These are phyloP conservation scores for Lolium multiflorum DNA, from an alignment of 176 grass and related monocot genomes.

Conservation along the genomic window DNA sequence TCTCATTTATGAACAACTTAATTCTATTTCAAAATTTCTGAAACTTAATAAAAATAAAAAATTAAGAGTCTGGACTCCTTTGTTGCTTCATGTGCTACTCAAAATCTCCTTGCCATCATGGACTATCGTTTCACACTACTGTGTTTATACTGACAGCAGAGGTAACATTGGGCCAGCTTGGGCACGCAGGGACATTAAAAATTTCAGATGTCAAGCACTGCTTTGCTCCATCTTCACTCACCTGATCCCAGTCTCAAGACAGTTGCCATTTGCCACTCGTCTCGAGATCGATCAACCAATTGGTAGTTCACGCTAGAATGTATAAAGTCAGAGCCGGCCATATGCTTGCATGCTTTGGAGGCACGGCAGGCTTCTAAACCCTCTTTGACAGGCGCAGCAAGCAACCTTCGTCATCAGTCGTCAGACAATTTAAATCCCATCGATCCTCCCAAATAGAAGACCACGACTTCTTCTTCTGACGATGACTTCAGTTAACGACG, in stretches of 20 bases:
- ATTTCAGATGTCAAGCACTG: not conserved
- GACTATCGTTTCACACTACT: not conserved
- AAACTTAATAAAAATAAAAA: too few relatives aligned
- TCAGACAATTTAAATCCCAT: not conserved
- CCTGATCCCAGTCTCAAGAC: not conserved
- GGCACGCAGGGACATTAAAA: too few relatives aligned
- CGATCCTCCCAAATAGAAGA: not conserved
- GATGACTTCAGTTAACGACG: not conserved
- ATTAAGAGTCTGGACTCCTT: too few relatives aligned
- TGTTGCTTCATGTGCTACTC: too few relatives aligned
- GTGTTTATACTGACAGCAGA: not conserved
- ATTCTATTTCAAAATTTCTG: too few relatives aligned
- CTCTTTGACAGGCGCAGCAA: not conserved
- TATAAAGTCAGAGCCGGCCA: constrained; percentile 31
- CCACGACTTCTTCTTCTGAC: not conserved
- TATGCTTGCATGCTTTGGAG: constrained; percentile 33
- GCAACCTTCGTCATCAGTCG: not conserved
- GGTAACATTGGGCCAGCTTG: too few relatives aligned
- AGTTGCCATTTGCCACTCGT: not conserved
- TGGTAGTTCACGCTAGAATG: not conserved
- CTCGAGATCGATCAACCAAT: not conserved
- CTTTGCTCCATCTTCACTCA: not conserved
- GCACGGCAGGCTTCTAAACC: constrained; percentile 44
- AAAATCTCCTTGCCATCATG: too few relatives aligned
- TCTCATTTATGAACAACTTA: too few relatives aligned